These are phyloP conservation scores for Blastobotrys capitulatus DNA, from an alignment of 1,139 yeast genomes.

Conservation along the genomic window DNA sequence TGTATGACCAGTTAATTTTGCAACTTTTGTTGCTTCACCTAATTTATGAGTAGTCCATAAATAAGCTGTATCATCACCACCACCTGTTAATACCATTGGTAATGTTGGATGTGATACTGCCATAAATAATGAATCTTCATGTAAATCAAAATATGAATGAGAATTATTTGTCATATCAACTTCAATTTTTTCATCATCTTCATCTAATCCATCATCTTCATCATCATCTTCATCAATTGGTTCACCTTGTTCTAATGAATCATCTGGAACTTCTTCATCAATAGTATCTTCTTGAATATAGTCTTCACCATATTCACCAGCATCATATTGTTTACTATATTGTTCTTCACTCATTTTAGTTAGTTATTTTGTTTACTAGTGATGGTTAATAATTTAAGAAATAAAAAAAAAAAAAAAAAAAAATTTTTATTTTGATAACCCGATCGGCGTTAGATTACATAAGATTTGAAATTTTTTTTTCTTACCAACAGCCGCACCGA, in stretches of 20 bases:
- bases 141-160: conserved; percentile 81
- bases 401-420: neutral
- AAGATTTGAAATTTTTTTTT: no score
- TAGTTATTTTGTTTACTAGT: neutral
- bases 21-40: conserved; percentile 73
- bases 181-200: conserved; percentile 55
- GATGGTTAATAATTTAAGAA: neutral
- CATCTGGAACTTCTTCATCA: conserved; percentile 29
- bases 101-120: conserved; percentile 74
- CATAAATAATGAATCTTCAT: conserved; percentile 78
- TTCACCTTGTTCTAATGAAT: conserved; percentile 18
- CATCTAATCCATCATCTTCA: conserved; percentile 50
- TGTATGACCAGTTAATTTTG: conserved; percentile 69
- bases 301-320: conserved; percentile 15
- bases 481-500: no score
- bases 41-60: conserved; percentile 85
- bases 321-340: neutral
- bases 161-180: conserved; percentile 86
- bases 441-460: no score
- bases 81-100: conserved; percentile 83
- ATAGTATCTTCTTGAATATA: conserved; percentile 24
- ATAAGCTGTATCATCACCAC: conserved; percentile 83
- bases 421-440: no score
- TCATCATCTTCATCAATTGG: conserved; percentile 42
- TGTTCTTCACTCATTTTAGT: neutral